Percentiles rank a stretch among this genome's conserved stretches.
phyloP scores from a whole-genome alignment of 768 basidiomycete genomes.

The Tremella fuciformis region DNA sequence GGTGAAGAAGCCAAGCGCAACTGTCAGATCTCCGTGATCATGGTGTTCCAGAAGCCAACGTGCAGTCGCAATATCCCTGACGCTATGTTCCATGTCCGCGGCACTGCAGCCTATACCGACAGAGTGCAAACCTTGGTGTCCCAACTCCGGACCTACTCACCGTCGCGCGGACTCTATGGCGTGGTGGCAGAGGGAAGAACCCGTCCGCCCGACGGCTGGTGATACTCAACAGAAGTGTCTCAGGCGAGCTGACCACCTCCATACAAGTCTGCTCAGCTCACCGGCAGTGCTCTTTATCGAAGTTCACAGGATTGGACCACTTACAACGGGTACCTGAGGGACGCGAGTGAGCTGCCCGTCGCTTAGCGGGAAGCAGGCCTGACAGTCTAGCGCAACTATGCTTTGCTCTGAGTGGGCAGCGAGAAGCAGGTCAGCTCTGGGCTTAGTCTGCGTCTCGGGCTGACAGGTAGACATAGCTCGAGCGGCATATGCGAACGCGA shows the following conservation, averaged over 20 bases:
- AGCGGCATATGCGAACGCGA: constrained; percentile 33
- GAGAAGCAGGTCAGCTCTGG: constrained; percentile 26
- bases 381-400: constrained; percentile 38
- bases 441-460: not conserved
- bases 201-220: not conserved
- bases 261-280: not conserved
- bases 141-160: not conserved
- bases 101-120: constrained; percentile 37
- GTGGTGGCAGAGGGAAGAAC: constrained; percentile 1
- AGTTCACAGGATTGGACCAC: constrained; percentile 51
- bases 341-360: constrained; percentile 35
- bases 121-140: constrained; percentile 39
- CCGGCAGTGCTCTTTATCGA: constrained; percentile 39
- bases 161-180: not conserved
- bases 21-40: not conserved
- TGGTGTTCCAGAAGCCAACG: not conserved
- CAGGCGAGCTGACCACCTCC: not conserved
- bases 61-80: constrained; percentile 46
- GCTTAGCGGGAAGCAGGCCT: not conserved
- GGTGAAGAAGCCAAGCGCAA: not conserved
- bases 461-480: constrained; percentile 29
- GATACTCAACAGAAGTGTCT: constrained; percentile 14
- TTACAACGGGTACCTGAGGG: constrained; percentile 45
- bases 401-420: constrained; percentile 33
- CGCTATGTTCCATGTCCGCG: constrained; percentile 43